Percentiles rank a stretch among this genome's conserved stretches.
Evolutionary conservation across 2,329 filamentous ascomycete genomes (phyloP).

Genomic region (Pseudocercospora fijiensis): DNA sequence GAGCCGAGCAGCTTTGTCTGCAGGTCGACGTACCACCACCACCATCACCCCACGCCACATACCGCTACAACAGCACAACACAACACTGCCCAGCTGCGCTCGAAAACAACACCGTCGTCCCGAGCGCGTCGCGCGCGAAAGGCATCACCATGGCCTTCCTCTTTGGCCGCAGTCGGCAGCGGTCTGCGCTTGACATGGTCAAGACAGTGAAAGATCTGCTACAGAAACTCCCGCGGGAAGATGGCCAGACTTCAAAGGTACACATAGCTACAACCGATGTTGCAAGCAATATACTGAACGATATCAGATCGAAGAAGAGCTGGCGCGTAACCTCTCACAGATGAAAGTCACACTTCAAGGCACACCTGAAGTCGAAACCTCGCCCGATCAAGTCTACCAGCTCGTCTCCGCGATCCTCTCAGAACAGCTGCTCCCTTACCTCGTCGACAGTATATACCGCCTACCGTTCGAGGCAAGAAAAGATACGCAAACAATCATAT

Average conservation of each 20-base stretch:
- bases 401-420: conserved; percentile 81
- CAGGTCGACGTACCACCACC: not conserved
- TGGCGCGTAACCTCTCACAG: conserved; percentile 78
- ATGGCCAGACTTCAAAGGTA: conserved; percentile 49
- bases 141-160: conserved; percentile 65
- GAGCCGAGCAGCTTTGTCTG: not conserved
- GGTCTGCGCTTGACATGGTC: conserved; percentile 62
- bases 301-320: conserved; percentile 75
- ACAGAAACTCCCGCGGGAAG: conserved; percentile 55
- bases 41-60: not conserved
- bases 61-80: not conserved
- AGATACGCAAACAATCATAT: conserved; percentile 93
- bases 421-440: conserved; percentile 81
- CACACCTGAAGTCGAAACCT: conserved; percentile 84
- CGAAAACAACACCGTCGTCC: not conserved
- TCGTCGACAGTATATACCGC: conserved; percentile 77
- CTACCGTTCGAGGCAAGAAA: conserved; percentile 95
- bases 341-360: conserved; percentile 95
- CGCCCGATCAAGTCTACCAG: conserved; percentile 82
- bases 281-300: conserved; percentile 6
- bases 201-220: conserved; percentile 64
- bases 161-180: conserved; percentile 62
- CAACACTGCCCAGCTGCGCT: not conserved
- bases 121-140: conserved; percentile 17
- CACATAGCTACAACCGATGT: not conserved